Conservation (phyloP, 192 early-diverging fungal species). For the Backusella psychrophila region DNA sequence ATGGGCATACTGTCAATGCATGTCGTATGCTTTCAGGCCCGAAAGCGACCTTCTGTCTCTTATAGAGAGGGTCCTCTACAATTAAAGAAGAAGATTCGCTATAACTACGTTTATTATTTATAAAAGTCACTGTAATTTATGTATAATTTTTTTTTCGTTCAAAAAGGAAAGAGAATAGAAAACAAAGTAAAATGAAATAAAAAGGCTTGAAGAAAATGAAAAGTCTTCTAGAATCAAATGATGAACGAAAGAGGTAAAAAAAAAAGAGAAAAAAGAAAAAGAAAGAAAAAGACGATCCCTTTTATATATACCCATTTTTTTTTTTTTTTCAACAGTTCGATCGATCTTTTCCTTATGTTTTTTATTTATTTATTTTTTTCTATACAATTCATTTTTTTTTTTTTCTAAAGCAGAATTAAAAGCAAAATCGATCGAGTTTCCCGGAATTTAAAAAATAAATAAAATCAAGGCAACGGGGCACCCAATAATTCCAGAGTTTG, state of each 20-base stretch:
- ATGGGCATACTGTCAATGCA: constrained; percentile 29
- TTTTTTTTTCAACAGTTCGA: not conserved
- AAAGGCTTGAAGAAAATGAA: constrained; percentile 9
- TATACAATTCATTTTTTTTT: not conserved
- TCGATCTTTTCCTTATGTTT: constrained; percentile 17
- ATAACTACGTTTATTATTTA: constrained; percentile 9
- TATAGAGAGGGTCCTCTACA: not conserved
- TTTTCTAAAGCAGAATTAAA: not conserved
- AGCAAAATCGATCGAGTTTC: not conserved
- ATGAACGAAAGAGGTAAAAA: not conserved
- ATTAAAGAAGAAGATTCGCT: not conserved
- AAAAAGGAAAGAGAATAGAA: not conserved
- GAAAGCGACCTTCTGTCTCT: constrained; percentile 5
- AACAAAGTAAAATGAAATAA: not conserved
- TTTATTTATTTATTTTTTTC: not conserved
- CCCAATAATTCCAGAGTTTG: constrained; percentile 22
- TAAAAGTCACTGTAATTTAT: not conserved
- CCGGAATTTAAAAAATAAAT: not conserved
- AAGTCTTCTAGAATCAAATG: not conserved
- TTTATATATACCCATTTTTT: not conserved
- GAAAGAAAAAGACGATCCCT: not conserved
- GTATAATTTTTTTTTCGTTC: not conserved
- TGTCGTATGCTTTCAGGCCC: constrained; percentile 14
- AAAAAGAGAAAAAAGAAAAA: not conserved
- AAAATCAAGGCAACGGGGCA: not conserved